Conservation (phyloP, 306 rosid genomes). For the Citrullus mucosospermus region DNA sequence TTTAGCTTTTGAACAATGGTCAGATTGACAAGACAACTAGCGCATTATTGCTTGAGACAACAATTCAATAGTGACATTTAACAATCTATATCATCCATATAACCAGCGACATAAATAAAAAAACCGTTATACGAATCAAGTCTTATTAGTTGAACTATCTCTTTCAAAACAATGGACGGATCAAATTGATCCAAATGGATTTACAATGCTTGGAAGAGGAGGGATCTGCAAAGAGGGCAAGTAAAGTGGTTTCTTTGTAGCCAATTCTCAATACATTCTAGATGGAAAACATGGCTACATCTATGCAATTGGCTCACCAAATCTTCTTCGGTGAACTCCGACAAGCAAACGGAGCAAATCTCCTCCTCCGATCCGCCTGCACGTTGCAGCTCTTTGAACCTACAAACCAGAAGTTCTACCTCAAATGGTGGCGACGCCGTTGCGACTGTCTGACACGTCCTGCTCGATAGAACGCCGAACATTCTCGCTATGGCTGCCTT, state of each 20-base stretch:
- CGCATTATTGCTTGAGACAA: background rate
- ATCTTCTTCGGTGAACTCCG: constrained; percentile 51
- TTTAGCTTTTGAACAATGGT: too few relatives aligned
- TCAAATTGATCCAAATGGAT: background rate
- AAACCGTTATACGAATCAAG: too few relatives aligned
- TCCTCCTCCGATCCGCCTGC: constrained; percentile 16
- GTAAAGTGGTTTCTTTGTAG: constrained; percentile 35
- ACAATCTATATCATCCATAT: too few relatives aligned
- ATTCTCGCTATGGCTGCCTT: constrained; percentile 17
- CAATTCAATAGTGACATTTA: background rate
- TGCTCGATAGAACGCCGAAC: background rate
- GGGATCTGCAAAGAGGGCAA: constrained; percentile 77
- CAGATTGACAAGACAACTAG: too few relatives aligned
- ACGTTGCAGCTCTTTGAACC: constrained; percentile 17
- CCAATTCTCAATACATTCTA: constrained; percentile 68
- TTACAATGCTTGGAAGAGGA: constrained; percentile 11
- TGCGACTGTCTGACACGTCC: background rate
- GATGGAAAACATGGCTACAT: constrained; percentile 58
- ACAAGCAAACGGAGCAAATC: constrained; percentile 64
- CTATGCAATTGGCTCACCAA: constrained; percentile 35
- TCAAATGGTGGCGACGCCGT: background rate
- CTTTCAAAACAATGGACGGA: background rate
- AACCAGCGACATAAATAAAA: too few relatives aligned
- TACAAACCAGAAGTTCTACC: constrained; percentile 19
- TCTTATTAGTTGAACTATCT: background rate